Conservation (phyloP, 371 early-diverging fungal species). For the Mucor sp. region DNA sequence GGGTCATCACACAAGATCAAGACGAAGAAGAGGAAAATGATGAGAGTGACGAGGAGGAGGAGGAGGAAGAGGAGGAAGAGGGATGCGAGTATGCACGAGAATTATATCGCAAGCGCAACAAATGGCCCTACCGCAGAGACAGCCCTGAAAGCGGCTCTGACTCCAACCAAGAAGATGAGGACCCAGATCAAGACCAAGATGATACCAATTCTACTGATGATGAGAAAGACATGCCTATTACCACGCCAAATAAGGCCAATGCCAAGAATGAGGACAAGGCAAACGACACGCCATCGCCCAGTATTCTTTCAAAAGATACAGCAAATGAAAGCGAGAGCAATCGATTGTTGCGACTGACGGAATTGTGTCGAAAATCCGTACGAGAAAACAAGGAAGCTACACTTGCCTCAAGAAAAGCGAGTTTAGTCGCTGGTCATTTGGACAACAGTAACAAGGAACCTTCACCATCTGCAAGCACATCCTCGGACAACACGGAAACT, state of each 20-base stretch:
- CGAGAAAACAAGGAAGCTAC: background rate
- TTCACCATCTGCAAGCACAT: background rate
- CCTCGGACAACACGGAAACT: background rate
- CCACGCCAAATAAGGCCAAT: background rate
- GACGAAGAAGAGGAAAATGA: background rate
- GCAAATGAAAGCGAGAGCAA: too few species aligned
- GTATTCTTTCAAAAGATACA: too few species aligned
- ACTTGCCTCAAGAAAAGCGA: background rate
- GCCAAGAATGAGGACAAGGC: background rate
- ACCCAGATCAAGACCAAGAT: too few species aligned
- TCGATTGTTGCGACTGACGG: background rate
- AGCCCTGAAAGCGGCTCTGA: background rate
- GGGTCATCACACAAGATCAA: background rate
- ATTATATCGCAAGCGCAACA: background rate
- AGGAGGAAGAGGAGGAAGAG: background rate
- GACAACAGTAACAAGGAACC: background rate
- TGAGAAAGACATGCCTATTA: background rate
- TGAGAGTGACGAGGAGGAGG: background rate
- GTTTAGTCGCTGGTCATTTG: background rate
- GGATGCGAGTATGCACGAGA: background rate
- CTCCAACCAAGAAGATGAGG: background rate
- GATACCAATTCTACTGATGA: background rate
- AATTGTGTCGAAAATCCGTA: background rate
- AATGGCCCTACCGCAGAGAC: background rate
- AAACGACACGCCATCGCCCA: background rate